Evolutionary conservation across 2,329 filamentous ascomycete species (phyloP), one percentile per base, ranked within the genome.

Genomic region (Aureobasidium zeae): DNA sequence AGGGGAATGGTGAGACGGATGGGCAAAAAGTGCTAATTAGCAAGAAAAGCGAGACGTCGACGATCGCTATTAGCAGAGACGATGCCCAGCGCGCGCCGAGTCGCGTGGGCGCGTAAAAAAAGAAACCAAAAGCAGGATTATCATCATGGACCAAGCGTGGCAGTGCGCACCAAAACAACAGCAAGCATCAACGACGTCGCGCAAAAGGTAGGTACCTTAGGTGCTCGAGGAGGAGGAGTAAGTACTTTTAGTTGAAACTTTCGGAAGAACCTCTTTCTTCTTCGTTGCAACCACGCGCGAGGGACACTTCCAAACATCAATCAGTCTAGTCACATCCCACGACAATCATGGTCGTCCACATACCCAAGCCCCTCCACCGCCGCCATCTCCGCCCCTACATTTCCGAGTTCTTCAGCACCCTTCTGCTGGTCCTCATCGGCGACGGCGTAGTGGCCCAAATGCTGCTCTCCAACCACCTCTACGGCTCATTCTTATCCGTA

Each of bases 1-100:
- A n/a, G n/a, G 22, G 22, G 20, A 5, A 31, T 41, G 21, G 22
- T 42, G 38, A 33, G 33, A 33, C 38, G 22, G 25, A 42, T 29
- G 38, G 38, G 32, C 29, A 42, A n/a, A n/a, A n/a, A n/a, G n/a
- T n/a, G n/a, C n/a, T n/a, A n/a, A n/a, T n/a, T n/a, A n/a, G n/a
- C n/a, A n/a, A n/a, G n/a, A n/a, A n/a, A n/a, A n/a, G n/a, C n/a
- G n/a, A n/a, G n/a, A 33, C 10, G 38, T 25, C 29, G 38, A 31
- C 28, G 37, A 41, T 41, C 37, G 10, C 17, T 10, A 42, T 42
- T n/a, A 20, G 19, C 15, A n/a, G n/a, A 15, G 33, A 11, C 26
- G 29, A 33, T 8, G 37, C 37, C 37, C 37, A 41, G 37, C 37
- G n/a, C n/a, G n/a, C 9, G 37, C 37, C 37, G 37, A 41, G 37